phyloP scores from a whole-genome alignment of 495 filamentous ascomycete genomes.

The Neurospora africana region DNA sequence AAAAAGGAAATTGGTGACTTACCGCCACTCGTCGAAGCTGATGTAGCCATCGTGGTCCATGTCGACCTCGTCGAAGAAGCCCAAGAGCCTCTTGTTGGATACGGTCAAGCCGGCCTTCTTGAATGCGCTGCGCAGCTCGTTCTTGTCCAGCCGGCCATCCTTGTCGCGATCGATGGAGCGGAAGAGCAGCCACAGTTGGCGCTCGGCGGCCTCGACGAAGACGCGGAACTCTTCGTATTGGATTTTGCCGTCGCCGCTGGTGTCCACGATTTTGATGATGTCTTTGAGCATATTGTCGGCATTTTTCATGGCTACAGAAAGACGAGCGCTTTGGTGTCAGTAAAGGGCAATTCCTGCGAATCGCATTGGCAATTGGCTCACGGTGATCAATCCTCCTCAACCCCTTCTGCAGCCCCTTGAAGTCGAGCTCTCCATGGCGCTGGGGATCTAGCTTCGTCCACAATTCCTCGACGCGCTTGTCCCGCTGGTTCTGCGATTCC shows the following conservation, averaged over 20 bases:
- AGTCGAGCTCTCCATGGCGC: constrained; percentile 67
- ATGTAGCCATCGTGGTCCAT: constrained; percentile 81
- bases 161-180: constrained; percentile 74
- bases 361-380: constrained; percentile 35
- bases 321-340: constrained; percentile 12
- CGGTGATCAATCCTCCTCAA: constrained; percentile 86
- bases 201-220: constrained; percentile 81
- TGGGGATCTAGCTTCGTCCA: constrained; percentile 72
- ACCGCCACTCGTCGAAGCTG: constrained; percentile 95
- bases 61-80: constrained; percentile 85
- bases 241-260: constrained; percentile 77
- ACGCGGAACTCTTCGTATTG: constrained; percentile 82
- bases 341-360: constrained; percentile 1
- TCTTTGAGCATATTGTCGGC: constrained; percentile 75
- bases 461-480: constrained; percentile 65
- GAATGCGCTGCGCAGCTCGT: constrained; percentile 71
- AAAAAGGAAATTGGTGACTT: constrained; percentile 25
- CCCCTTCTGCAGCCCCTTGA: constrained; percentile 72
- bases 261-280: constrained; percentile 73
- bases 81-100: constrained; percentile 62
- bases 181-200: constrained; percentile 71
- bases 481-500: constrained; percentile 61
- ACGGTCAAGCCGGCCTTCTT: constrained; percentile 66
- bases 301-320: constrained; percentile 70
- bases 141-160: constrained; percentile 82